Percentiles rank a stretch among this genome's conserved stretches.
Conservation (phyloP, 2,329 filamentous ascomycete species). For the Ascochyta rabiei region DNA sequence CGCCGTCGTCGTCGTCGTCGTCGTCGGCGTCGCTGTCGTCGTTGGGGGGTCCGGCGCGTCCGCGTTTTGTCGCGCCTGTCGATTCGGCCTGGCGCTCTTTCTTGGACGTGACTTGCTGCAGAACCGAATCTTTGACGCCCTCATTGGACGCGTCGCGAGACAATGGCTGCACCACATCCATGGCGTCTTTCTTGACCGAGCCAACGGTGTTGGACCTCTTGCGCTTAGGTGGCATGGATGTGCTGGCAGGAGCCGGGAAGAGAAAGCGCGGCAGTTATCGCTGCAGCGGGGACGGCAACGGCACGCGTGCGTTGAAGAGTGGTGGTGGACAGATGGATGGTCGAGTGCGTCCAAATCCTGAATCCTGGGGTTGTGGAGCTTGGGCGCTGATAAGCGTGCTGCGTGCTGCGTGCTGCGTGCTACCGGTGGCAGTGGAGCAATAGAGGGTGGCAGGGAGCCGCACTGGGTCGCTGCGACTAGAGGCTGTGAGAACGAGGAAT, state of each 20-base stretch:
- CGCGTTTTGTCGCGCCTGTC: conserved; percentile 71
- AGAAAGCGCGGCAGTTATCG: background rate
- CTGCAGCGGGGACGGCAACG: conserved; percentile 1
- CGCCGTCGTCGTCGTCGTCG: conserved; percentile 54
- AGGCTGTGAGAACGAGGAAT: background rate
- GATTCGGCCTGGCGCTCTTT: conserved; percentile 65
- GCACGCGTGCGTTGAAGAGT: background rate
- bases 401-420: no score
- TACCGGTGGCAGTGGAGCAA: conserved; percentile 3
- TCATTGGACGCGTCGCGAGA: conserved; percentile 84
- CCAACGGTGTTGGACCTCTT: conserved; percentile 71
- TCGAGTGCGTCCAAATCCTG: conserved; percentile 3
- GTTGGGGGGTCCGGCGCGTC: conserved; percentile 63
- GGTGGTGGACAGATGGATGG: conserved; percentile 3
- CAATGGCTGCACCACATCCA: conserved; percentile 70
- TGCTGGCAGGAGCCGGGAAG: background rate
- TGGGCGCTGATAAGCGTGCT: conserved; percentile 7
- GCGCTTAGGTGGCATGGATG: conserved; percentile 66
- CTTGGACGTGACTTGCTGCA: conserved; percentile 60
- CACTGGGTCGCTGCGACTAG: background rate
- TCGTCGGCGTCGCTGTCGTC: conserved; percentile 51
- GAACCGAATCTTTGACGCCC: conserved; percentile 76
- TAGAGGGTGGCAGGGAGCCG: background rate
- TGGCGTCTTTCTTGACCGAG: conserved; percentile 56
- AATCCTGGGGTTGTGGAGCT: conserved; percentile 14